Evolutionary conservation across 1,139 yeast species (phyloP).

Genomic region (Scheffersomyces titani): DNA sequence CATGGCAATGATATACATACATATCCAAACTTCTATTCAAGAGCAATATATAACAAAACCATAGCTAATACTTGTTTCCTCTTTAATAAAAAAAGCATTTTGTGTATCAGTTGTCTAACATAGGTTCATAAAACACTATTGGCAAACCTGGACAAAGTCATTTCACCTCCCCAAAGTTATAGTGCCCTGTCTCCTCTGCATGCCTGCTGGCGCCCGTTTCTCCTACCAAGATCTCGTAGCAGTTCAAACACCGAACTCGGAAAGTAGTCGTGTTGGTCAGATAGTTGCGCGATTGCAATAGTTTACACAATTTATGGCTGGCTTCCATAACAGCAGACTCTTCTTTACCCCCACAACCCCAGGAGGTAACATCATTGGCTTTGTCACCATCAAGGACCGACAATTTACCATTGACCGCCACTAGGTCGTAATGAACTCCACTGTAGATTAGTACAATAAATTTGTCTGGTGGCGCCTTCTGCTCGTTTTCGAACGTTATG

Average conservation of each 20-base stretch:
- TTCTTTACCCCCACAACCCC: slow-evolving; percentile 34
- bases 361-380: slow-evolving; percentile 25
- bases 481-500: slow-evolving; percentile 54
- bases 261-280: slow-evolving; percentile 69
- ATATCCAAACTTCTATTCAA: not conserved
- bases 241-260: slow-evolving; percentile 57
- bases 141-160: slow-evolving; percentile 1
- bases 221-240: slow-evolving; percentile 57
- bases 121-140: too few species aligned
- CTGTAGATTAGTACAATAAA: slow-evolving; percentile 62
- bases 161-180: slow-evolving; percentile 61
- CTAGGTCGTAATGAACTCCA: slow-evolving; percentile 77
- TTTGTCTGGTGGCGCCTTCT: slow-evolving; percentile 25
- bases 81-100: too few species aligned
- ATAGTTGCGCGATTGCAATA: slow-evolving; percentile 55
- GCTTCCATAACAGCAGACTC: slow-evolving; percentile 34
- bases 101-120: too few species aligned
- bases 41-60: not conserved
- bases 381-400: slow-evolving; percentile 20
- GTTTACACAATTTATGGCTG: slow-evolving; percentile 41
- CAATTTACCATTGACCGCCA: slow-evolving; percentile 41
- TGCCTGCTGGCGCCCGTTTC: slow-evolving; percentile 70
- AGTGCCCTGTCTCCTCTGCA: slow-evolving; percentile 66
- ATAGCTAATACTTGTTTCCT: too few species aligned
- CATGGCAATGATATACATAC: too few species aligned